phyloP scores from a whole-genome alignment of 2,329 filamentous ascomycete genomes.

The Penicillium occitanis region DNA sequence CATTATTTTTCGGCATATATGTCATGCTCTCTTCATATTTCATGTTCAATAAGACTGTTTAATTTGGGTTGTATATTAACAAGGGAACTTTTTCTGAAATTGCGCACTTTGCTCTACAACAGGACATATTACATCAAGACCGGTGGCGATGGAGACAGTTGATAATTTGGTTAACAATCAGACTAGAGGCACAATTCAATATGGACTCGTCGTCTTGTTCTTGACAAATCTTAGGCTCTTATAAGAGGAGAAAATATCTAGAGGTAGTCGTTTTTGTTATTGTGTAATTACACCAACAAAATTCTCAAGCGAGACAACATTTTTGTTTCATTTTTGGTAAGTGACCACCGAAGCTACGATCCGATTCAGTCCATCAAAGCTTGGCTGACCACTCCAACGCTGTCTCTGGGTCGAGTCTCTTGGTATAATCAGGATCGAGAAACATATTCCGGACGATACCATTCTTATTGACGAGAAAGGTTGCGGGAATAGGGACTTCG shows the following conservation, averaged over 20 bases:
- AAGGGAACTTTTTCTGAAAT: neutral
- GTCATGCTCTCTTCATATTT: neutral
- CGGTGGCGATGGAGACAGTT: neutral
- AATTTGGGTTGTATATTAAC: neutral
- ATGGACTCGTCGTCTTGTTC: neutral
- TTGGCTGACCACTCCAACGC: constrained; percentile 11
- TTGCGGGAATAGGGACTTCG: constrained; percentile 43
- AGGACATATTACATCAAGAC: neutral
- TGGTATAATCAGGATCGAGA: constrained; percentile 40
- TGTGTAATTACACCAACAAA: neutral
- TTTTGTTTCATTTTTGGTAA: neutral
- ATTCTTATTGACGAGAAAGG: constrained; percentile 39
- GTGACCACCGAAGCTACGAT: neutral
- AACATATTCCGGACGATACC: constrained; percentile 40
- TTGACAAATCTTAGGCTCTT: neutral
- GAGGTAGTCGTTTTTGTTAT: too few species aligned
- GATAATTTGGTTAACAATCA: neutral
- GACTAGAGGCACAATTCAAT: neutral
- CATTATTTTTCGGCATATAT: neutral
- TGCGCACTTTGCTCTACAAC: neutral
- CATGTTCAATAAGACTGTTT: neutral
- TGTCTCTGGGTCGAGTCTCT: constrained; percentile 12
- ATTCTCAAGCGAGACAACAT: neutral
- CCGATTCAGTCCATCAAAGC: neutral
- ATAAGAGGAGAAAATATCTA: too few species aligned